Evolutionary conservation across 176 grass and related monocot species (phyloP).

Genomic region (Coix lacrymajobi): DNA sequence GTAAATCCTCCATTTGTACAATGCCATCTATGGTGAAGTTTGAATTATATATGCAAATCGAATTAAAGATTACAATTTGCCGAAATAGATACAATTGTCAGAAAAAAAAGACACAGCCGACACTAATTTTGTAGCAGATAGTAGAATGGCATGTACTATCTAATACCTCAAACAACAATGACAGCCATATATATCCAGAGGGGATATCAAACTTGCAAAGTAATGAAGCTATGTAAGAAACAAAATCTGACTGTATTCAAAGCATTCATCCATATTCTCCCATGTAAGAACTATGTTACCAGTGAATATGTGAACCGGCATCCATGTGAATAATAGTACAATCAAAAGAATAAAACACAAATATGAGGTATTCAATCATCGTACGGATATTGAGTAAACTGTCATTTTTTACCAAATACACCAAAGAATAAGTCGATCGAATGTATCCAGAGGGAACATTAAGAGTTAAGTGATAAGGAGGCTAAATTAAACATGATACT

Average conservation of each 20-base stretch:
- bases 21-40: not conserved
- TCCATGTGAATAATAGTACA: not conserved
- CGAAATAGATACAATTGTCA: not conserved
- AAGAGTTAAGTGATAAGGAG: not conserved
- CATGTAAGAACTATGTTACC: not conserved
- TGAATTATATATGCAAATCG: not conserved
- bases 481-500: not conserved
- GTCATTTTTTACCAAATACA: not conserved
- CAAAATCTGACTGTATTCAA: not conserved
- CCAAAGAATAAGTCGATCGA: not conserved
- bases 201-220: not conserved
- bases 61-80: not conserved
- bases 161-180: not conserved
- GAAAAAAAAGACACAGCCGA: not conserved
- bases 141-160: not conserved
- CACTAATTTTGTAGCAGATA: not conserved
- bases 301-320: not conserved
- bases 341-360: not conserved
- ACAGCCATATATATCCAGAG: not conserved
- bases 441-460: not conserved
- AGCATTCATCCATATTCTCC: not conserved
- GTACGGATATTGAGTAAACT: not conserved
- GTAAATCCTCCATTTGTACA: too few relatives aligned
- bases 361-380: constrained; percentile 17
- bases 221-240: not conserved